phyloP scores from a whole-genome alignment of 2,329 filamentous ascomycete genomes.

The Huntiella savannae region DNA sequence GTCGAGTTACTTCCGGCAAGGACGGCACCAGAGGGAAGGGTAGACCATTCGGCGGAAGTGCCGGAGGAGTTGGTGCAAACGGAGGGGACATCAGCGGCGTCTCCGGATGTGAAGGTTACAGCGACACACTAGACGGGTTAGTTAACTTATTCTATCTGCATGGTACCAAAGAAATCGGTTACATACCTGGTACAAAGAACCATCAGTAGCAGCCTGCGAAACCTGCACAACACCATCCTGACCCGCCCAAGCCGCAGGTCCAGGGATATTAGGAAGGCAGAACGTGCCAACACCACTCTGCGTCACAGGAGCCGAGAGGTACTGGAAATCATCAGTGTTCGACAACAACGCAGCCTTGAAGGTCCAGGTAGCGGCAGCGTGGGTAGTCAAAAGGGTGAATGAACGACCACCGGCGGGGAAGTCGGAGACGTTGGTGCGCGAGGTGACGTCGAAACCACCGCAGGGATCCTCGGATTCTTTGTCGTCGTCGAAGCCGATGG shows the following conservation, averaged over 20 bases:
- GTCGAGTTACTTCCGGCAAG: slow-evolving; percentile 8
- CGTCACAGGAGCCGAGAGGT: slow-evolving; percentile 9
- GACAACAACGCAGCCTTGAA: slow-evolving; percentile 9
- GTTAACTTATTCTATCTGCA: not conserved
- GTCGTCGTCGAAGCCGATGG: slow-evolving; percentile 11
- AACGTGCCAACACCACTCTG: slow-evolving; percentile 36
- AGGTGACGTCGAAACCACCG: slow-evolving; percentile 10
- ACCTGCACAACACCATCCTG: slow-evolving; percentile 35
- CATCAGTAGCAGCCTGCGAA: slow-evolving; percentile 33
- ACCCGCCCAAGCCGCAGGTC: slow-evolving; percentile 32
- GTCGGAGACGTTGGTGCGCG: slow-evolving; percentile 7
- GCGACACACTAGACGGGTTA: slow-evolving; percentile 6
- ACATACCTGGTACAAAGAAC: slow-evolving; percentile 35
- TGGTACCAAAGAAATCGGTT: not conserved
- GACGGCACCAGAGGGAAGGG: slow-evolving; percentile 7
- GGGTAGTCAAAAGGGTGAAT: slow-evolving; percentile 9
- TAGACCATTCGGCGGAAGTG: not conserved
- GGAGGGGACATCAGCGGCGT: slow-evolving; percentile 5
- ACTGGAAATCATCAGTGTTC: slow-evolving; percentile 10
- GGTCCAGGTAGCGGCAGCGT: slow-evolving; percentile 7
- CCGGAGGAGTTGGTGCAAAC: slow-evolving; percentile 8
- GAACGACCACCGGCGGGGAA: slow-evolving; percentile 9
- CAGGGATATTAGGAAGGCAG: slow-evolving; percentile 30
- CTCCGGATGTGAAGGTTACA: slow-evolving; percentile 7
- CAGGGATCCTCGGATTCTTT: slow-evolving; percentile 9